Conservation (phyloP, 139 green algal genomes). For the Eudorina sp. region DNA sequence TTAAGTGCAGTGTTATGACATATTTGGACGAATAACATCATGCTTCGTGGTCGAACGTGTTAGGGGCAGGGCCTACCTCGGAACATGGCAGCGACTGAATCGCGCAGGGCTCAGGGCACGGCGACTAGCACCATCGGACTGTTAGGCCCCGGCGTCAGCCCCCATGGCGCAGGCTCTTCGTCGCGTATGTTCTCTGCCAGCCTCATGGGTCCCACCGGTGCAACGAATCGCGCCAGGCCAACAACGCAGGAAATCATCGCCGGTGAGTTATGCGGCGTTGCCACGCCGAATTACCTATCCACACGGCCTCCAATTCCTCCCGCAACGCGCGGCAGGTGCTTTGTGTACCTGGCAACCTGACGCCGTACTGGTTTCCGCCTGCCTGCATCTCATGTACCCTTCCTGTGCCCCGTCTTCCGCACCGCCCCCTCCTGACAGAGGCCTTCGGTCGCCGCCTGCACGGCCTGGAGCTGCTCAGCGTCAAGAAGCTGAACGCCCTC, state of each 20-base stretch:
- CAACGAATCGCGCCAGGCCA: not conserved
- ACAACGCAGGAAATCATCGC: conserved; percentile 32
- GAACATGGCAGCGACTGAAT: too few species aligned
- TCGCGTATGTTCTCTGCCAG: not conserved
- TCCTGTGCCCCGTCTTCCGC: not conserved
- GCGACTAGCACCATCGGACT: too few species aligned
- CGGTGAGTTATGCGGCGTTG: too few species aligned
- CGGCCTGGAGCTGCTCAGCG: conserved; percentile 11
- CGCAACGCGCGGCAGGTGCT: not conserved
- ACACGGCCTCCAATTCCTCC: not conserved
- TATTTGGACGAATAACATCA: too few species aligned
- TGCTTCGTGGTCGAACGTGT: too few species aligned
- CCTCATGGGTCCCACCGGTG: not conserved
- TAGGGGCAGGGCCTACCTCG: too few species aligned
- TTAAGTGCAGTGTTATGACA: too few species aligned
- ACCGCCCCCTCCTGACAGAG: not conserved
- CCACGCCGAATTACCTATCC: not conserved
- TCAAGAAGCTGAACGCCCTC: conserved; percentile 30
- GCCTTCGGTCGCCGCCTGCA: conserved; percentile 16
- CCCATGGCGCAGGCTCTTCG: not conserved
- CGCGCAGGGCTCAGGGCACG: too few species aligned
- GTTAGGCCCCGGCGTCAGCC: too few species aligned
- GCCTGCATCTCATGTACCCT: not conserved
- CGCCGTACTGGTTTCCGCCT: too few species aligned
- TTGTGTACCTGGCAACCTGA: not conserved